Conservation (phyloP, 1,139 yeast genomes). For the Scheffersomyces lignicola region DNA sequence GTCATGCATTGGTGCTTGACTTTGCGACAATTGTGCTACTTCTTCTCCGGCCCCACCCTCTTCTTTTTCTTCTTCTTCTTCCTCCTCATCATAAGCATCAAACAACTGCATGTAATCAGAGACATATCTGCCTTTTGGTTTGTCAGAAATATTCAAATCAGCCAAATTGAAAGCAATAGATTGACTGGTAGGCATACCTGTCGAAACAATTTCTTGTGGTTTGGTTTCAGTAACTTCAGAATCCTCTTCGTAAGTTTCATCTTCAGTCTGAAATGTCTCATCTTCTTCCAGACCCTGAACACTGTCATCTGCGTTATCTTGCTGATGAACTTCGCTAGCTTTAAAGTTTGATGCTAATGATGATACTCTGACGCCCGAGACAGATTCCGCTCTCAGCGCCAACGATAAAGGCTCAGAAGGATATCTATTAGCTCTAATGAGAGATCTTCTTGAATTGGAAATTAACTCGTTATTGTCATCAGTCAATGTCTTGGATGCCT, state of each 20-base stretch:
- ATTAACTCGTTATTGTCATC: constrained; percentile 25
- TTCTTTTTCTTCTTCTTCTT: constrained; percentile 13
- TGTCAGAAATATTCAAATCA: constrained; percentile 11
- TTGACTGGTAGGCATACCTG: constrained; percentile 1
- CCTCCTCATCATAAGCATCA: constrained; percentile 26
- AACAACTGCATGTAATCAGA: constrained; percentile 37
- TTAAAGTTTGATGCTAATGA: constrained; percentile 30
- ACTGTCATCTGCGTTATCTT: constrained; percentile 13
- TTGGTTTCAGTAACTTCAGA: constrained; percentile 6
- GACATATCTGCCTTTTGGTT: constrained; percentile 23
- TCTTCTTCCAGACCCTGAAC: constrained; percentile 9
- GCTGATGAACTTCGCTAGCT: constrained; percentile 16
- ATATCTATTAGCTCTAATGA: constrained; percentile 36
- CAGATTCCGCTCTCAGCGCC: constrained; percentile 5
- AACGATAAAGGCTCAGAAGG: constrained; percentile 34
- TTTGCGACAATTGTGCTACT: background rate
- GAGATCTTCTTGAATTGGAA: constrained; percentile 32
- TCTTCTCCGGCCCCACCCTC: constrained; percentile 8
- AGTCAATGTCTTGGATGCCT: constrained; percentile 6
- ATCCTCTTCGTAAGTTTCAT: constrained; percentile 2
- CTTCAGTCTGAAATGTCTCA: constrained; percentile 4
- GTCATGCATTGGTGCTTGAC: background rate
- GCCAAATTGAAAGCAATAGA: constrained; percentile 13
- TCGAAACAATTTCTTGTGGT: background rate
- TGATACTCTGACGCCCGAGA: constrained; percentile 16